Evolutionary conservation across 2,329 filamentous ascomycete genomes (phyloP).

Genomic region (Geoglossum cookeanum): DNA sequence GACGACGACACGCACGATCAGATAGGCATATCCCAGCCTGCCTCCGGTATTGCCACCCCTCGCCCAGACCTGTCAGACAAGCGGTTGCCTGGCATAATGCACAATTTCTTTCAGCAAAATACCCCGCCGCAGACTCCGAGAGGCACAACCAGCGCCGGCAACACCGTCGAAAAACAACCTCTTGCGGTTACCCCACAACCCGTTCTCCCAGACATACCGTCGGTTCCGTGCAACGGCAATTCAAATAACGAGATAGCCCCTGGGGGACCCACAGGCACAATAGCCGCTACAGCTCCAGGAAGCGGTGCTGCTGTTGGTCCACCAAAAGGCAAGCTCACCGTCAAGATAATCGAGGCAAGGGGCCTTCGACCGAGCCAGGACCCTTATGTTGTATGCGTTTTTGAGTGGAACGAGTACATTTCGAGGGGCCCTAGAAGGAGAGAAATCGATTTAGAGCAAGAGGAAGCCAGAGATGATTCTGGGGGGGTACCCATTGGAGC

Average conservation of each 20-base stretch:
- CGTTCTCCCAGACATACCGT: slow-evolving; percentile 15
- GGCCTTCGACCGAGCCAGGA: slow-evolving; percentile 66
- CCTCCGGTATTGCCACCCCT: slow-evolving; percentile 75
- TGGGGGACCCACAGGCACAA: not conserved
- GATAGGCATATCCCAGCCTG: slow-evolving; percentile 65
- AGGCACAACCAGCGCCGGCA: slow-evolving; percentile 16
- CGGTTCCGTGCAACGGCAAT: not conserved
- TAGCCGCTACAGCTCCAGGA: not conserved
- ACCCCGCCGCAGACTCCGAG: slow-evolving; percentile 79
- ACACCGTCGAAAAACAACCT: slow-evolving; percentile 14
- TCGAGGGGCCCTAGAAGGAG: slow-evolving; percentile 58
- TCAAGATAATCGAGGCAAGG: slow-evolving; percentile 73
- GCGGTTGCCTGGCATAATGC: slow-evolving; percentile 82
- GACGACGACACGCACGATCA: slow-evolving; percentile 59
- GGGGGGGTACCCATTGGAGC: slow-evolving; percentile 21
- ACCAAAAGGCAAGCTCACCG: slow-evolving; percentile 70
- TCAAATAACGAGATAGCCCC: not conserved
- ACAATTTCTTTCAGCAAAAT: slow-evolving; percentile 95
- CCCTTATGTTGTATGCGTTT: slow-evolving; percentile 90
- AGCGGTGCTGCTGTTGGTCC: slow-evolving; percentile 28
- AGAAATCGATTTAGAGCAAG: slow-evolving; percentile 39
- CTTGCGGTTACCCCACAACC: not conserved
- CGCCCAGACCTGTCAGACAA: slow-evolving; percentile 80
- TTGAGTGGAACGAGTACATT: slow-evolving; percentile 91
- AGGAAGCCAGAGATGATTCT: slow-evolving; percentile 29